Evolutionary conservation across 2,329 filamentous ascomycete genomes (phyloP), one percentile per base, ranked within the genome.

Genomic region (Diaporthe sp.): DNA sequence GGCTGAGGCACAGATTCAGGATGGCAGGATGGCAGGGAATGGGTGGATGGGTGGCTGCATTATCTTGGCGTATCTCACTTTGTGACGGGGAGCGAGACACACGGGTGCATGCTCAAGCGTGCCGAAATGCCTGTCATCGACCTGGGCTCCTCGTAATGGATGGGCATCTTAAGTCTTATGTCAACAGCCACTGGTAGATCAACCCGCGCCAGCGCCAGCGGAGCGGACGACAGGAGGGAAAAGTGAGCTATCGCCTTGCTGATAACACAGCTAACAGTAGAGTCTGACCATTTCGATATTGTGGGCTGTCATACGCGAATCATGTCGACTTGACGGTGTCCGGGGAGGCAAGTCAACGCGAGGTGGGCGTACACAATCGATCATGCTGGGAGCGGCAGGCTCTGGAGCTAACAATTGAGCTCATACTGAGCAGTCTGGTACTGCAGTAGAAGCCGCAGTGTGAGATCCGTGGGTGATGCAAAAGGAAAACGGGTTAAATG

Each of bases 1-100:
- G 42, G 30, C 42, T 22, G 50, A 47, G 40, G 54, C 68, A 42
- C 52, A 28, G 38, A 58, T 71, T 17, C 54, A 60, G 35, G 52
- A 71, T 47, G 40, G 40, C 25, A 60, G 33, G 50, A 60, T 47
- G n/a, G 61, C 45, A 67, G 45, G 45, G 45, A 52, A 38, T 38
- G 30, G 64, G 22, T 52, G 64, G 64, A 45, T 67, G 64, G 64
- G 64, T 52, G 64, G 64, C 64, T 40, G 64, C 64, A 67, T 67
- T 52, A 67, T 67, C 64, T 67, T 54, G 64, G 64, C 64, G 45
- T 38, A 52, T 67, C 40, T 69, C 55, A 60, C 33, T 58, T 69
- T 74, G 64, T 70, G 72, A 74, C 64, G 52, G 60, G 72, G 68
- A 60, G 30, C 42, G 40, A 66, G 50, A 64, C 25, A 55, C 17